Evolutionary conservation across 331 rosid species (phyloP), one percentile per base, ranked within the genome.

Genomic region (Cydonia oblonga): DNA sequence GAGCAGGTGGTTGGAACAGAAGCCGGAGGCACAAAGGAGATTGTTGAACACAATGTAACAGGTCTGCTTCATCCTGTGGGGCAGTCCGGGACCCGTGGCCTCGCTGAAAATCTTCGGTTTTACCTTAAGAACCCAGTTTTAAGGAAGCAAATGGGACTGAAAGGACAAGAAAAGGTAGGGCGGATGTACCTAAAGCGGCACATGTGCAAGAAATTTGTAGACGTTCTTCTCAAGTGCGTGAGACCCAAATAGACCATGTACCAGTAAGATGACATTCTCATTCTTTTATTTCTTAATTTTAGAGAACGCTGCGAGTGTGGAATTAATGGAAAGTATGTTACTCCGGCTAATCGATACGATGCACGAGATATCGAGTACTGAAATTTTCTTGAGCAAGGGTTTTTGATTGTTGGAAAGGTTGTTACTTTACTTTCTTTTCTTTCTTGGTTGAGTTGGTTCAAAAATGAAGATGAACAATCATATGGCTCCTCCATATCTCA

Each of bases 1-100:
- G 69, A 57, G 44, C 82, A 95, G 97, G 96, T 95, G 69, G 85
- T 95, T 38, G 99, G 97, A 84, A 95, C 99, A 3, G 96, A 91
- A 24, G 89, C 93, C 6, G 99, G 96, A 53, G 99, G 97, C 64
- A 91, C 99, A 8, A 80, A 70, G 56, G 99, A 89, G 89, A 91
- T 95, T 64, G 91, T 95, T 3, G 96, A 86, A 77, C 85, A 89
- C 83, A 95, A 91, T 28, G 84, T 89, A 57, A 91, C 97, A 10
- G 99, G 99, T 65, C 93, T 95, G 84, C 84, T 93, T 81, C 97
- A 91, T 82, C 93, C 98, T 16, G 7, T 74, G 1, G 98, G 98
- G 62, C 90, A 65, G 25, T 62, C 79, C 1, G 97, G 96, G 67
- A 86, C 86, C 46, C 74, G 22, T 1, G 77, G 74, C 71, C 92